Conservation (phyloP, 2,329 filamentous ascomycete genomes). For the Tolypocladium inflatum region DNA sequence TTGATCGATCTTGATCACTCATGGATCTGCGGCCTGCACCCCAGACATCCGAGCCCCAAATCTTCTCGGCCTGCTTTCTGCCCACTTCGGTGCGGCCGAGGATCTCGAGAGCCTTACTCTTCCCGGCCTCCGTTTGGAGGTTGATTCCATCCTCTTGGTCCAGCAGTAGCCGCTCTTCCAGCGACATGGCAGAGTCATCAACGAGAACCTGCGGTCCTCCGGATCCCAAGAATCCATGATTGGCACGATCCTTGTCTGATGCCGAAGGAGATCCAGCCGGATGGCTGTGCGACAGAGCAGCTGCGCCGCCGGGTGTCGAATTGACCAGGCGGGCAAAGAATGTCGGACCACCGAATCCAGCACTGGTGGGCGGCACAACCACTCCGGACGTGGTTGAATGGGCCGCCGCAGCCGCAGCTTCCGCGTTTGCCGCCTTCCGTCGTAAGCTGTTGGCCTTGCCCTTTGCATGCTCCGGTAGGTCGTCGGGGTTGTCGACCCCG, state of each 20-base stretch:
- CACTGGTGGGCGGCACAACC: slow-evolving; percentile 9
- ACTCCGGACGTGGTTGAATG: slow-evolving; percentile 5
- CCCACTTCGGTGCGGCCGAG: slow-evolving; percentile 40
- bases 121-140: slow-evolving; percentile 34
- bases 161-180: slow-evolving; percentile 42
- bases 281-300: slow-evolving; percentile 17
- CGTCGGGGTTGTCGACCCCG: slow-evolving; percentile 82
- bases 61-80: slow-evolving; percentile 37
- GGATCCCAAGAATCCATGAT: slow-evolving; percentile 33
- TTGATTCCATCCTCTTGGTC: slow-evolving; percentile 36
- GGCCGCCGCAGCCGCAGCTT: slow-evolving; percentile 34
- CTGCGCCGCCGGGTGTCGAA: slow-evolving; percentile 5
- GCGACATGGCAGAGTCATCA: slow-evolving; percentile 28
- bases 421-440: slow-evolving; percentile 57
- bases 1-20: slow-evolving; percentile 13
- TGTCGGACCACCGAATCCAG: slow-evolving; percentile 14
- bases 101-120: slow-evolving; percentile 42
- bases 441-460: slow-evolving; percentile 67
- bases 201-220: slow-evolving; percentile 32
- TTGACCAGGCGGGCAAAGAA: slow-evolving; percentile 14
- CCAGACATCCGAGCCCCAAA: slow-evolving; percentile 43
- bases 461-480: slow-evolving; percentile 74
- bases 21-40: slow-evolving; percentile 20
- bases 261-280: slow-evolving; percentile 15
- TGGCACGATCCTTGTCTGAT: slow-evolving; percentile 16